phyloP scores from a whole-genome alignment of 2,329 filamentous ascomycete species.

The Apiospora saccharicola region DNA sequence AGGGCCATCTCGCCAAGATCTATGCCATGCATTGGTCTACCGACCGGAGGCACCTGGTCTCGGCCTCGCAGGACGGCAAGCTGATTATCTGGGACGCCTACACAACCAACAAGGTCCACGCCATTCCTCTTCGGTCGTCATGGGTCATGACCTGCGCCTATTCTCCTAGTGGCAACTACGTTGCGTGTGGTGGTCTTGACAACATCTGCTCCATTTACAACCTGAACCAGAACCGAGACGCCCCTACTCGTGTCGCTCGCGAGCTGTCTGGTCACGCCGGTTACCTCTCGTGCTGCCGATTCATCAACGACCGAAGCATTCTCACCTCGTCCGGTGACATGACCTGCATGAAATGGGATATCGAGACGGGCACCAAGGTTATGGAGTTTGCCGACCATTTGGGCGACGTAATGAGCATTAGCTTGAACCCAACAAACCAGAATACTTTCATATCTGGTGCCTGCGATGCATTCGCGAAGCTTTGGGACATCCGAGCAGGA shows the following conservation, averaged over 20 bases:
- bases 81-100: conserved; percentile 99
- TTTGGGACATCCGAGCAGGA: conserved; percentile 98
- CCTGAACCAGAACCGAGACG: conserved; percentile 90
- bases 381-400: conserved; percentile 98
- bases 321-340: conserved; percentile 98
- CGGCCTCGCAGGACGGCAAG: conserved; percentile 98
- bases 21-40: conserved; percentile 99
- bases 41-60: conserved; percentile 94
- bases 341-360: conserved; percentile 99
- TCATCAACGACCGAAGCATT: conserved; percentile 98
- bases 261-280: conserved; percentile 97
- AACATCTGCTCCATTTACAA: conserved; percentile 99
- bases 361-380: conserved; percentile 95
- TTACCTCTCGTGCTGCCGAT: conserved; percentile 97
- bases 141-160: conserved; percentile 99
- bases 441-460: conserved; percentile 99
- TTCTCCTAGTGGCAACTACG: conserved; percentile 96
- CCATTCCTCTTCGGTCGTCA: conserved; percentile 94
- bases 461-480: conserved; percentile 96
- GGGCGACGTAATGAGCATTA: conserved; percentile 99
- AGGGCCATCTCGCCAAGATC: conserved; percentile 98
- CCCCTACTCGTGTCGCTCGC: conserved; percentile 93
- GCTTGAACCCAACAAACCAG: conserved; percentile 98
- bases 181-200: conserved; percentile 97
- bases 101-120: conserved; percentile 99